Percentiles rank a stretch among this genome's conserved stretches.
Conservation (phyloP, 129 eudicot genomes). For the Deinandra increscens region DNA sequence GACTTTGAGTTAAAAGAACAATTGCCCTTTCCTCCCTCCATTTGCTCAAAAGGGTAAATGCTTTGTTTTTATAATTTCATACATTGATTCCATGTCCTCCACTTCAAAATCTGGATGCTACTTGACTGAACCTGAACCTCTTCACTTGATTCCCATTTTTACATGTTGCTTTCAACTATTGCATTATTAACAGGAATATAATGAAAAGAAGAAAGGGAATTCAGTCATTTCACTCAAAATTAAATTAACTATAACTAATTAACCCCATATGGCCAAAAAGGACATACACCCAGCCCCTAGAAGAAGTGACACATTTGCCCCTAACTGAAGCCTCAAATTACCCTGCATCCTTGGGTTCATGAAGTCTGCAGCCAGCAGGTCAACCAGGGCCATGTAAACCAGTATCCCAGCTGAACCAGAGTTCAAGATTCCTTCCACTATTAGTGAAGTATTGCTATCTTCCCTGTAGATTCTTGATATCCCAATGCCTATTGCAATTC, state of each 20-base stretch:
- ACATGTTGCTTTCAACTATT: slow-evolving; percentile 8
- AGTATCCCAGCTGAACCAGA: slow-evolving; percentile 71
- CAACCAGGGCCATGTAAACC: slow-evolving; percentile 80
- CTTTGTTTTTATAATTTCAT: slow-evolving; percentile 7
- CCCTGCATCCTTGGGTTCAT: slow-evolving; percentile 68
- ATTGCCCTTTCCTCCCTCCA: slow-evolving; percentile 1
- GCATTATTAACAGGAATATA: background rate
- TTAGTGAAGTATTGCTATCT: slow-evolving; percentile 54
- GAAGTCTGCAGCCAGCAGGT: slow-evolving; percentile 79
- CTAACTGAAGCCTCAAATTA: slow-evolving; percentile 61
- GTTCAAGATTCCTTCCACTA: slow-evolving; percentile 60
- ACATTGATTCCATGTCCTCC: slow-evolving; percentile 19
- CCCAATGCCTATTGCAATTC: slow-evolving; percentile 68
- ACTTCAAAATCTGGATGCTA: slow-evolving; percentile 24
- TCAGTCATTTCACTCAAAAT: too few relatives aligned
- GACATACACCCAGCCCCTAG: slow-evolving; percentile 73
- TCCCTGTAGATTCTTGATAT: slow-evolving; percentile 49
- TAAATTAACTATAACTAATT: background rate
- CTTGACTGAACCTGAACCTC: background rate
- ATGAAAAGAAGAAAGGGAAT: slow-evolving; percentile 7
- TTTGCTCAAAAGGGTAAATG: slow-evolving; percentile 22
- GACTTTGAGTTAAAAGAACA: background rate
- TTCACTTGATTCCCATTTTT: background rate
- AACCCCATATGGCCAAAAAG: slow-evolving; percentile 71
- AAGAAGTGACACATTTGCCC: slow-evolving; percentile 60